phyloP scores from a whole-genome alignment of 2,329 filamentous ascomycete genomes.

The Aspergillus calidoustus region DNA sequence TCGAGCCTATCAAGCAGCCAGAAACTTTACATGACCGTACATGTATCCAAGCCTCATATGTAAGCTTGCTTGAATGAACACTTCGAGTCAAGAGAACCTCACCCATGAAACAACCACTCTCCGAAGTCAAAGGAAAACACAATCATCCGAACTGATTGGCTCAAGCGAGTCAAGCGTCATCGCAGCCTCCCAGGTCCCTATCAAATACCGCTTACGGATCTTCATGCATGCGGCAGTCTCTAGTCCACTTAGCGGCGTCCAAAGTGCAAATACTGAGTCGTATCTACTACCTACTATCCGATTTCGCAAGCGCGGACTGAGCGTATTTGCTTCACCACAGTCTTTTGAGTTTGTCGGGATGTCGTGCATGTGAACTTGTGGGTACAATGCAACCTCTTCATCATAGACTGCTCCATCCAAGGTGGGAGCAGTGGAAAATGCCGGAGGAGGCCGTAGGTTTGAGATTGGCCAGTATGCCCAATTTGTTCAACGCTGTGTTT shows the following conservation, averaged over 20 bases:
- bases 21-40: neutral
- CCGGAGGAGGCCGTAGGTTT: neutral
- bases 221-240: slow-evolving; percentile 6
- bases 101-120: too few relatives aligned
- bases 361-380: slow-evolving; percentile 10
- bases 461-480: neutral
- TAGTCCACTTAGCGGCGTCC: neutral
- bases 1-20: neutral
- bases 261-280: neutral
- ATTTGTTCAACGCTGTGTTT: too few relatives aligned
- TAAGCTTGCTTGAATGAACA: neutral
- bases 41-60: neutral
- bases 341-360: neutral
- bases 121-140: too few relatives aligned
- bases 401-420: neutral
- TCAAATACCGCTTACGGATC: slow-evolving; percentile 11
- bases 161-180: neutral
- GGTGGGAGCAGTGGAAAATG: neutral
- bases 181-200: neutral
- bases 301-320: neutral
- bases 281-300: neutral
- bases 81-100: too few relatives aligned
- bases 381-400: neutral
- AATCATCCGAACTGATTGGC: neutral
- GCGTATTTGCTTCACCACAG: neutral